Conservation (phyloP, 345 rosid genomes). For the Brassica incana region DNA sequence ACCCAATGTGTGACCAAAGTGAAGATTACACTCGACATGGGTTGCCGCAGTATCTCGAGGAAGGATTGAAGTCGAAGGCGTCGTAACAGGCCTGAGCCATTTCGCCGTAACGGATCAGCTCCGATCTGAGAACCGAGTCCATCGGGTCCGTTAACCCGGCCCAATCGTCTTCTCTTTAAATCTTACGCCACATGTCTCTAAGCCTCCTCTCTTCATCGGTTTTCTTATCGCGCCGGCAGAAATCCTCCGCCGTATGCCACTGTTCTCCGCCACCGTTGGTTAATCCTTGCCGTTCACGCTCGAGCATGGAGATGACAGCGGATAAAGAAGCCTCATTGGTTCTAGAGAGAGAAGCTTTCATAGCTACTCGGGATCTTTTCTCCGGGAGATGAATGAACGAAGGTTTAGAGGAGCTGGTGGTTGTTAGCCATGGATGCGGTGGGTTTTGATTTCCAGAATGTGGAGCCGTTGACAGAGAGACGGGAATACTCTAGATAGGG, state of each 20-base stretch:
- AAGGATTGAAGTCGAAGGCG: no score
- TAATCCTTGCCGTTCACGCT: conserved; percentile 29
- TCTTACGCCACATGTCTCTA: no score
- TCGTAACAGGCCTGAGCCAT: no score
- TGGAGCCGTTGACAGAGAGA: no score
- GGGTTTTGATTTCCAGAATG: no score
- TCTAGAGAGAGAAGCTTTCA: conserved; percentile 36
- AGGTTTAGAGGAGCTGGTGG: conserved; percentile 13
- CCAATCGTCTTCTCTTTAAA: no score
- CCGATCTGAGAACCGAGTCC: no score
- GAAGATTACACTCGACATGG: not conserved
- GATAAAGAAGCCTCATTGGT: conserved; percentile 45
- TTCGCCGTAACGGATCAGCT: no score
- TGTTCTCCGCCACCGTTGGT: not conserved
- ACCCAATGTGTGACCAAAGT: not conserved
- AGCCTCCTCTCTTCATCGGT: conserved; percentile 25
- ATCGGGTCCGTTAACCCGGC: no score
- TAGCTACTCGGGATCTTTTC: conserved; percentile 3
- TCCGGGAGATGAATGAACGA: conserved; percentile 4
- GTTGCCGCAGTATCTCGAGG: no score
- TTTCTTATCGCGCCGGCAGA: conserved; percentile 27
- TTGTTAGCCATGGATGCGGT: no score
- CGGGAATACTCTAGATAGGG: no score
- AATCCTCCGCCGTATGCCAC: conserved; percentile 35
- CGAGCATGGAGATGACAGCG: conserved; percentile 40